phyloP scores from a whole-genome alignment of 1,284 basidiomycete species.

The Ustilago tritici region DNA sequence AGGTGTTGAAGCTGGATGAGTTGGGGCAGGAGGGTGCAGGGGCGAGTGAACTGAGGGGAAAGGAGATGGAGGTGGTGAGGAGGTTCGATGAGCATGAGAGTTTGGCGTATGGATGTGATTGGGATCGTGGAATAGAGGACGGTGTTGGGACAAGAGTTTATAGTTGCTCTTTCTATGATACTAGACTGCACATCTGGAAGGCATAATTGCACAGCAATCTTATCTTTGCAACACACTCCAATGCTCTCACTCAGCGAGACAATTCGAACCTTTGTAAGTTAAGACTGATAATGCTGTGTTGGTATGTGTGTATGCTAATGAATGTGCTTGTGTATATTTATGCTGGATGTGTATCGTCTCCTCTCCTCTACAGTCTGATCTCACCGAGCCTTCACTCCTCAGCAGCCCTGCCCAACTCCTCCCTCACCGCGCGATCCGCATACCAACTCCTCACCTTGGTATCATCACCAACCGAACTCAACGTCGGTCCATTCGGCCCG shows the following conservation, averaged over 20 bases:
- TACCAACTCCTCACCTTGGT: slow-evolving; percentile 60
- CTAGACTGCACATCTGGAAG: slow-evolving; percentile 83
- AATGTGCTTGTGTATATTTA: not conserved
- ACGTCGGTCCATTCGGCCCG: slow-evolving; percentile 58
- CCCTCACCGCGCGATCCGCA: slow-evolving; percentile 71
- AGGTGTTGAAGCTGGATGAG: slow-evolving; percentile 69
- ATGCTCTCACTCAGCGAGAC: not conserved
- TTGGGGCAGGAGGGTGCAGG: slow-evolving; percentile 11
- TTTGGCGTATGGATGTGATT: slow-evolving; percentile 94
- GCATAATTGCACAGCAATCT: not conserved
- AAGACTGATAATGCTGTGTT: not conserved
- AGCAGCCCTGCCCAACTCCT: slow-evolving; percentile 5
- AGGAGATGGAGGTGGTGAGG: slow-evolving; percentile 68
- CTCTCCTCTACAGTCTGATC: too few species aligned
- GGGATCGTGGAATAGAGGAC: slow-evolving; percentile 75
- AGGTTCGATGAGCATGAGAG: slow-evolving; percentile 84
- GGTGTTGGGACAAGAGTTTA: slow-evolving; percentile 76
- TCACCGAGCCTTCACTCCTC: slow-evolving; percentile 9
- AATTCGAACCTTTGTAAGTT: too few species aligned
- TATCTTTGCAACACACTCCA: too few species aligned
- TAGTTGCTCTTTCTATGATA: slow-evolving; percentile 97
- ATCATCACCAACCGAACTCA: slow-evolving; percentile 63
- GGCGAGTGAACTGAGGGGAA: slow-evolving; percentile 27
- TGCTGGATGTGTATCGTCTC: not conserved
- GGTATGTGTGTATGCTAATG: slow-evolving; percentile 3